Evolutionary conservation across 805 yeast species (phyloP), one percentile per base, ranked within the genome.

Genomic region (Saturnispora gosingensis): DNA sequence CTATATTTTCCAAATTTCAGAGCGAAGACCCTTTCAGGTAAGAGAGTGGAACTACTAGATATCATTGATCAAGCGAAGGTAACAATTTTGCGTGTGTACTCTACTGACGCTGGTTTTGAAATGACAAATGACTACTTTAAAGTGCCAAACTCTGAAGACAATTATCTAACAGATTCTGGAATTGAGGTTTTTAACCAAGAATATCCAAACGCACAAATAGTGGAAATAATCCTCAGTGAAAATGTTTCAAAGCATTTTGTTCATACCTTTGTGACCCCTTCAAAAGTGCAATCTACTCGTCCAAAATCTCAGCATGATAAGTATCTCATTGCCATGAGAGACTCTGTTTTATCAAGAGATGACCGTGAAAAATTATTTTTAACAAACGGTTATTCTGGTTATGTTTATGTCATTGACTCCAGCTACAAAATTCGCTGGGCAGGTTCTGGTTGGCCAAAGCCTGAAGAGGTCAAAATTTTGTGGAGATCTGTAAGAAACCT

Each of bases 371-470:
- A 75, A 25, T 66, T 91, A 35, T 70, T 77, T 46, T 78, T 89
- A 58, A 82, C 81, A 51, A 91, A 91, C 63, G 75, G 79, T 22
- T 85, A 84, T 59, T 80, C 95, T 2, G 98, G 98, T 0, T 89
- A 87, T 62, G 71, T 89, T 10, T 84, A 88, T 57, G 70, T 91
- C 4, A 75, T 93, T 35, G 99, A 93, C 62, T 72, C 72, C 15
- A 71, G 80, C 13, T 83, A 84, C 48, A 82, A 77, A 59, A 83
- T 93, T 50, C 73, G 98, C 59, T 91, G 98, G 98, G 89, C 88
- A 24, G 86, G 88, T 4, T 80, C 95, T 58, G 99, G 98, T 2
- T 78, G 76, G 39, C 84, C 96, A 1, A 73, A 74, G 15, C 80
- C 75, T n/a, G 75, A 76, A 34, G 99, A 93, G 58, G 68, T 71